Evolutionary conservation across 2,329 filamentous ascomycete species (phyloP), one percentile per base, ranked within the genome.

Genomic region (Drechslerella dactyloides): DNA sequence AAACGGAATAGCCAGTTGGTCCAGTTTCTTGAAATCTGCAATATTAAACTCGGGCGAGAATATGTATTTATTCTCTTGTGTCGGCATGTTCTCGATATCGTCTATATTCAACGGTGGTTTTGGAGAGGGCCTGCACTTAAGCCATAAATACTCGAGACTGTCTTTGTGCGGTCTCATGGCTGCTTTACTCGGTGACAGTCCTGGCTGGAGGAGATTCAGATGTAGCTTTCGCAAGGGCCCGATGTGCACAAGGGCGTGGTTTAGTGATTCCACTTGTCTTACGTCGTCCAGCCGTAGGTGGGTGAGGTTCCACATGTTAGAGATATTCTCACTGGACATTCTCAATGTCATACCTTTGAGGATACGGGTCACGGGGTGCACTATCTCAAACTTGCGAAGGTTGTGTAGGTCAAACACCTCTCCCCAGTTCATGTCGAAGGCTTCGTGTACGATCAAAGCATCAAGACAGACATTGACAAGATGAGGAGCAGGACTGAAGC

Each of bases 111-210:
- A 1, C 52, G 37, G 44, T 7, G 11, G 11, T 1, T 46, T 24
- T 15, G 3, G 19, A 44, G 11, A 19, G 15, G 23, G 23, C n/a
- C 7, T 6, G n/a, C 24, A 33, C 2, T 27, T n/a, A 4, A 57
- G 17, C 54, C 54, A 57, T 13, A 57, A 35, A 30, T 57, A 57
- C 19, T 21, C 42, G 23, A 57, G 37, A n/a, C 35, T 57, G 24
- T 13, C 2, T 35, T 44, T 57, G 37, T 57, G 54, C 21, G 21
- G n/a, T 10, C 15, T 7, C 13, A 57, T 4, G 10, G 54, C 54
- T 10, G 17, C 4, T 46, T 17, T 24, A 30, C 54, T 44, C 1
- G 54, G 54, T 15, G 40, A 2, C 11, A 30, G 4, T 15, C 15
- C 19, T 7, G 5, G 15, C 4, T 35, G 35, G 13, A 46, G 4